Evolutionary conservation across 331 rosid species (phyloP), one percentile per base, ranked within the genome.

Genomic region (Dryas integrifolia): DNA sequence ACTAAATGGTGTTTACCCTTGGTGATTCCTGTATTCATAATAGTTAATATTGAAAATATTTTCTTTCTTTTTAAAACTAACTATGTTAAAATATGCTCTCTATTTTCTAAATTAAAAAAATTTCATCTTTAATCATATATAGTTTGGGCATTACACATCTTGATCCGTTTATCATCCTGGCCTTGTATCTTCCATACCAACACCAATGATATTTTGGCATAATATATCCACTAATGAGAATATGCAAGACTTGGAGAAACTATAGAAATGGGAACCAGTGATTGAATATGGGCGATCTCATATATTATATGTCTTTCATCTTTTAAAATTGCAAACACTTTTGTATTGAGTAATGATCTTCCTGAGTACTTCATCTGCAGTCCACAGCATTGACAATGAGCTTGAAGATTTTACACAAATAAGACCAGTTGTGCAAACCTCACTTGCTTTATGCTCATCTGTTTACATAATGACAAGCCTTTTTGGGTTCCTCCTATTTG

Each of bases 401-500:
- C 95, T 94, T 13, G 92, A 91, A 75, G 95, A 91, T 73, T 35
- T 95, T 5, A 76, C 92, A 13, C 86, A 82, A 73, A 91, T 91
- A 72, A 84, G 79, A 16, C 84, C 92, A 11, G 89, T 94, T 60
- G 92, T 88, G 38, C 88, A 88, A 1, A 58, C 92, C 38, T 76
- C 98, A n/a, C 94, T 94, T 80, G 73, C 72, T 57, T 56, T 94
- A 5, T 91, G 98, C 85, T 84, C 95, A 73, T 82, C 97, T 12
- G 97, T 94, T 21, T 94, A 94, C 82, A 26, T 94, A 53, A 69
- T 88, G 85, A 91, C 90, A 62, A 89, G 98, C 86, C 77, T 94
- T 83, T 94, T 91, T 26, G 97, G 97, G 43, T 94, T 88, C 85
- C 97, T 94, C 46, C 91, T 94, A 62, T 94, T 94, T 72, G 98